These are phyloP conservation scores for Neonectria sp. DNA, from an alignment of 2,329 filamentous ascomycete genomes.

Conservation along the genomic window DNA sequence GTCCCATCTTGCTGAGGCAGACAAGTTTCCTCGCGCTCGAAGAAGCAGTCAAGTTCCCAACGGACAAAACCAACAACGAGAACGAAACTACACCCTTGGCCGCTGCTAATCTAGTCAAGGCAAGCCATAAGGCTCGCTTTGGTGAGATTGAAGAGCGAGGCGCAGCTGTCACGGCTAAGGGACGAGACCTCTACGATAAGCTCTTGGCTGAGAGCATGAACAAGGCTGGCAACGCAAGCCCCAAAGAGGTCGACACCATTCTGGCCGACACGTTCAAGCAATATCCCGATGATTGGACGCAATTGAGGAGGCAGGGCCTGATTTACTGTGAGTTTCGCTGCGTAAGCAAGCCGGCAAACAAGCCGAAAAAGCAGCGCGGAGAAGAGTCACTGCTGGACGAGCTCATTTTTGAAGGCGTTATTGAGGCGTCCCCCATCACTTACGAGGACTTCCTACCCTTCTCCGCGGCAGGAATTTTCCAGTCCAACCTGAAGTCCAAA, in stretches of 20 bases:
- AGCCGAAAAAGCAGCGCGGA: background rate
- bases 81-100: too few relatives aligned
- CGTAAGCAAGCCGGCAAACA: background rate
- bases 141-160: background rate
- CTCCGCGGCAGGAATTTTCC: background rate
- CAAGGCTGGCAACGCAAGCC: background rate
- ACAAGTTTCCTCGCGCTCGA: slow-evolving; percentile 67
- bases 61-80: too few relatives aligned
- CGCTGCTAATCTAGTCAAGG: background rate
- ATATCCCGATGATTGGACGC: background rate
- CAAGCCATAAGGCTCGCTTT: background rate
- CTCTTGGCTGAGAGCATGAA: background rate
- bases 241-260: background rate
- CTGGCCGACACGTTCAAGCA: background rate
- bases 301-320: background rate
- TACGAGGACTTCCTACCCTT: background rate
- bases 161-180: background rate
- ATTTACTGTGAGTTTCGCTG: background rate
- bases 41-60: slow-evolving; percentile 59
- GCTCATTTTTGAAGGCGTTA: background rate
- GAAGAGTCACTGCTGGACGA: background rate
- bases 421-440: background rate
- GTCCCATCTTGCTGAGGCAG: slow-evolving; percentile 63
- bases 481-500: background rate
- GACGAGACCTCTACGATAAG: background rate